A percentile compares a stretch with the other conserved stretches of the same genome.
Conservation (phyloP, 345 rosid genomes). For the Euphorbia tirucalli region DNA sequence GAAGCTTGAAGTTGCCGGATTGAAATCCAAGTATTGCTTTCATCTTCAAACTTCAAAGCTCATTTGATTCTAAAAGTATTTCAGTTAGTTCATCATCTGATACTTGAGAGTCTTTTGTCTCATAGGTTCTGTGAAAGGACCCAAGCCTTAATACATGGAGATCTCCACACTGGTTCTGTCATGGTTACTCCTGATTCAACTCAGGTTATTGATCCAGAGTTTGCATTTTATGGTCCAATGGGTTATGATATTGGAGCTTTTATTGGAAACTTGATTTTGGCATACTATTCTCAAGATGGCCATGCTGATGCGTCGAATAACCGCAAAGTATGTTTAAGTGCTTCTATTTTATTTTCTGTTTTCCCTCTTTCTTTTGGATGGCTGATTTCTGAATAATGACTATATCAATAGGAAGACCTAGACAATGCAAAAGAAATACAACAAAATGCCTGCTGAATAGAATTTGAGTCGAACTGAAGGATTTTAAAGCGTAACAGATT, state of each 20-base stretch:
- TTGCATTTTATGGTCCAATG: constrained; percentile 90
- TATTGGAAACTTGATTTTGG: constrained; percentile 81
- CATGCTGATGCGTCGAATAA: constrained; percentile 63
- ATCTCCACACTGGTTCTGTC: constrained; percentile 91
- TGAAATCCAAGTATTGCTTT: constrained; percentile 70
- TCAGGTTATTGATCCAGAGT: constrained; percentile 92
- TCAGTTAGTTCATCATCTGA: not conserved
- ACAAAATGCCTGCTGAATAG: no score
- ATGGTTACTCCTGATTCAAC: constrained; percentile 90
- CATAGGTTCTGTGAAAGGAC: constrained; percentile 93
- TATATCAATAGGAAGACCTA: no score
- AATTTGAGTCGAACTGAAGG: no score
- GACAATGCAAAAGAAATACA: no score
- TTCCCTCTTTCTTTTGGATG: no score
- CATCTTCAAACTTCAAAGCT: not conserved
- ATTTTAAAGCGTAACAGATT: no score
- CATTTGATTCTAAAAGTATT: no score
- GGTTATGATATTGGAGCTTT: constrained; percentile 92
- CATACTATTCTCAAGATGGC: constrained; percentile 93
- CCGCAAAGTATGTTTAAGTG: constrained; percentile 45
- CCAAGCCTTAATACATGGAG: constrained; percentile 90
- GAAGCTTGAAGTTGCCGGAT: constrained; percentile 79
- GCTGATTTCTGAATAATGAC: no score
- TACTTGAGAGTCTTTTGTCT: no score
- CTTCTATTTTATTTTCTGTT: not conserved